Base-by-base conservation (phyloP, 1,139 yeast species). In the Scheffersomyces titani region DNA sequence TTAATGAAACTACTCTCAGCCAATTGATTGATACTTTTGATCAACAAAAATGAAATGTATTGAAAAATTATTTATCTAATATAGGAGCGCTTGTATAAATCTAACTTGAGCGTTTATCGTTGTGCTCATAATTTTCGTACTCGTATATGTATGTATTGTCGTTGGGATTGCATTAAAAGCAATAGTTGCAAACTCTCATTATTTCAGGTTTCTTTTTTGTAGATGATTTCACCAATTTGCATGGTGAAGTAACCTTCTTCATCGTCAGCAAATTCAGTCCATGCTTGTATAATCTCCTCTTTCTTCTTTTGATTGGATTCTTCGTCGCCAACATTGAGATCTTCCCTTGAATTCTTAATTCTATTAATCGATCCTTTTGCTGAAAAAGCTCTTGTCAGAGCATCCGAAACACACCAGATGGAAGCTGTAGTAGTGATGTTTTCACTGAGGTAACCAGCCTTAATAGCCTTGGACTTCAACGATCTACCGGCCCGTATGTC, bases 371-470 rank as follows among this genome's bases (percentile, higher is more conserved):
- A 58, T 57, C 52, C 61, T 6, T 19, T 19, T 1, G 52, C 44
- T 52, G 52, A 49, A n/a, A 47, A 6, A 6, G 30, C 56, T 58
- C 48, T 54, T 44, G 54, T 57, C 36, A 48, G 40, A 18, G 48
- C 50, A 49, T 61, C 61, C 21, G 63, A 49, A 19, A 60, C 44
- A 44, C 65, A 55, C 71, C 70, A 68, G 16, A 56, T 54, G 1
- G 68, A 62, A 19, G 62, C 59, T 2, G 64, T 24, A 6, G 65
- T 53, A 19, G 51, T 51, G 22, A 67, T 57, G 24, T 58, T 52
- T 2, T 50, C 51, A 11, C 56, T 55, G 5, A 55, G 54, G 55
- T 64, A 68, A 0, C 72, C 72, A 4, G 71, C 70, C n/a, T 57
- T 54, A 6, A 69, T 44, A 7, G 69, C 70, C 44, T 61, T 58